Percentiles rank a stretch among this genome's conserved stretches.
Evolutionary conservation across 2,329 filamentous ascomycete species (phyloP).

Genomic region (Hypoxylon sp.): DNA sequence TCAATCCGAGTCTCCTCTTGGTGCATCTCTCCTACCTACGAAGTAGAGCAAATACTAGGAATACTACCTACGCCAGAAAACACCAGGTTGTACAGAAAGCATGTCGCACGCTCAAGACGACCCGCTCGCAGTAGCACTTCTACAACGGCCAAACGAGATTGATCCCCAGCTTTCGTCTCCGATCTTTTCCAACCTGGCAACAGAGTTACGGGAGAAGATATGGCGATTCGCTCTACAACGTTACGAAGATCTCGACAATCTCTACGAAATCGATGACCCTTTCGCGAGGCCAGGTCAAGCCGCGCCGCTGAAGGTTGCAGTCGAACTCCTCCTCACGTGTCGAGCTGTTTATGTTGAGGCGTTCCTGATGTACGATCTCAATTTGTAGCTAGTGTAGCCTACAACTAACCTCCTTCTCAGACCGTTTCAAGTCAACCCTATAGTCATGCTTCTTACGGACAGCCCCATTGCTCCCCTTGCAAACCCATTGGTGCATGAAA

Average conservation of each 20-base stretch:
- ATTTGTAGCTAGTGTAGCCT: too few species aligned
- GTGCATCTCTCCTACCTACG: too few species aligned
- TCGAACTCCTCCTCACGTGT: conserved; percentile 40
- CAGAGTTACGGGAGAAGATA: conserved; percentile 40
- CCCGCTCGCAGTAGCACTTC: conserved; percentile 25
- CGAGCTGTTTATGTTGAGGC: conserved; percentile 43
- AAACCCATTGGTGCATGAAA: conserved; percentile 29
- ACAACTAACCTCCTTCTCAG: conserved; percentile 37
- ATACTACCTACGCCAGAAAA: too few species aligned
- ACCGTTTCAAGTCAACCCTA: conserved; percentile 41
- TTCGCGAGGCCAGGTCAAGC: conserved; percentile 40
- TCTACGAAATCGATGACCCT: conserved; percentile 27
- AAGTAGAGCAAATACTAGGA: too few species aligned
- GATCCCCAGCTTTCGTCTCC: conserved; percentile 31
- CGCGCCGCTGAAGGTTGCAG: conserved; percentile 35
- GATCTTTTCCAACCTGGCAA: conserved; percentile 39
- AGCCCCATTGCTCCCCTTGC: conserved; percentile 28
- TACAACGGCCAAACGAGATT: conserved; percentile 11
- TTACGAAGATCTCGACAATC: conserved; percentile 35
- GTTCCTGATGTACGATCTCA: too few species aligned
- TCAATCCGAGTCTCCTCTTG: too few species aligned
- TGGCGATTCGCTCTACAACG: conserved; percentile 41
- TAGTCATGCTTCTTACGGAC: conserved; percentile 38
- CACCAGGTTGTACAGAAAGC: too few species aligned
- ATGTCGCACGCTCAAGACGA: too few species aligned